Base-by-base conservation (phyloP, 495 filamentous ascomycete genomes). In the Apodospora peruviana region DNA sequence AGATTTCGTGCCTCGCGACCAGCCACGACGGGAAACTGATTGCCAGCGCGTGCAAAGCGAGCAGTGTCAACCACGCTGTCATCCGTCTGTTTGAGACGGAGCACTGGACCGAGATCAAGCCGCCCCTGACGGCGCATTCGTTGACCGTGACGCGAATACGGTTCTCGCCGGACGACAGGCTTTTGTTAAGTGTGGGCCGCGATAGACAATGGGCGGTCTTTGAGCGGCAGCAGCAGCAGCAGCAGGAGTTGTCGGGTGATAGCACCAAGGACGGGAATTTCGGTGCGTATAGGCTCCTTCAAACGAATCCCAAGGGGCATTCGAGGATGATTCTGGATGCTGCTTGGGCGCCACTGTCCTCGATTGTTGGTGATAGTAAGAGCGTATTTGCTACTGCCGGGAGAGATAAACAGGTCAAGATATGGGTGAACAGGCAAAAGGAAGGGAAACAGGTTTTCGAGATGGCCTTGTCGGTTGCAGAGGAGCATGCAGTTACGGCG, bases 1-100 rank as follows among this genome's bases (percentile, higher is more conserved):
- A 99, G 65, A 93, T 99, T 35, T 94, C 90, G 18, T 84, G 88
- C 9, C 80, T 96, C 19, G 87, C 91, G n/a, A 78, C 82, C 7
- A 89, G 81, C 55, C 80, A 86, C 51, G 84, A 87, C 56, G 83
- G 84, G 14, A 71, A 59, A 2, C 55, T 95, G 19, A 78, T 99
- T 27, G 93, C 94, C 16, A 95, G 89, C n/a, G 89, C 91, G 2
- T 97, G 91, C 70, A 87, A 85, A 61, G 94, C 94, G 16, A 91
- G 83, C 66, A 93, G 89, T 12, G 69, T 91, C 42, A 90, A 96
- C 55, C 94, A 99, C 59, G 93, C 93, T 34, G 90, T 96, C 38
- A 88, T 99, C 51, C 83, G 93, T 17, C 60, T 99, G 1, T 96
- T 94, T 59, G 87, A 91, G 57, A 91, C 89, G 18, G 77, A 74